Evolutionary conservation across 2,329 filamentous ascomycete genomes (phyloP).

Genomic region (Fulvia fulva): DNA sequence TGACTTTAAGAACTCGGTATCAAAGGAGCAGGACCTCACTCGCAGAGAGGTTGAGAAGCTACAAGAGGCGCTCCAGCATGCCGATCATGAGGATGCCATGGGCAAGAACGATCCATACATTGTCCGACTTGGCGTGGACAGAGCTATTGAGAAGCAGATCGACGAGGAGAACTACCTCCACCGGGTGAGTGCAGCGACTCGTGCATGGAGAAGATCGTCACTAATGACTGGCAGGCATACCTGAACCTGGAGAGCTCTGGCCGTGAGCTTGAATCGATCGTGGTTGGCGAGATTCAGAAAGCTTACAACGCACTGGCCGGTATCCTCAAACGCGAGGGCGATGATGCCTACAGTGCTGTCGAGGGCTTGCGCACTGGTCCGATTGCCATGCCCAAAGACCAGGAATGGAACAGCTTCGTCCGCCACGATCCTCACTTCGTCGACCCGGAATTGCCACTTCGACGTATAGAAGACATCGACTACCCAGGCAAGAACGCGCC

Average conservation of each 20-base stretch:
- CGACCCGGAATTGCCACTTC: slow-evolving; percentile 74
- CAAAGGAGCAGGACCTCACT: slow-evolving; percentile 88
- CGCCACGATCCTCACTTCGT: slow-evolving; percentile 79
- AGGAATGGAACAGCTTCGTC: slow-evolving; percentile 85
- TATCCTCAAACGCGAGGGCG: slow-evolving; percentile 86
- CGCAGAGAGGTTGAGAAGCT: slow-evolving; percentile 72
- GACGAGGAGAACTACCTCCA: slow-evolving; percentile 98
- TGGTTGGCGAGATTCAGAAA: slow-evolving; percentile 96
- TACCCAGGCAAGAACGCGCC: slow-evolving; percentile 89
- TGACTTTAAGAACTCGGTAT: slow-evolving; percentile 95
- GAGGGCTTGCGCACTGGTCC: slow-evolving; percentile 81
- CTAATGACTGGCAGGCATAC: slow-evolving; percentile 63
- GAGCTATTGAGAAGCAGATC: slow-evolving; percentile 85
- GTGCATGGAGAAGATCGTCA: background rate
- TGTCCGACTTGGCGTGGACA: slow-evolving; percentile 77
- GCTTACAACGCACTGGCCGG: slow-evolving; percentile 91
- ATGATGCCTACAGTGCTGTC: slow-evolving; percentile 70
- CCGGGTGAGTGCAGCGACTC: slow-evolving; percentile 55
- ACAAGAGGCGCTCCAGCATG: slow-evolving; percentile 75
- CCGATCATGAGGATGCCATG: slow-evolving; percentile 70
- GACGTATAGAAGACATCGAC: slow-evolving; percentile 74
- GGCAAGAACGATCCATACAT: slow-evolving; percentile 93
- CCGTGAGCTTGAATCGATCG: slow-evolving; percentile 90
- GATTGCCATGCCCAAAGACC: slow-evolving; percentile 87
- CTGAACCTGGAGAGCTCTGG: slow-evolving; percentile 92